These are phyloP conservation scores for Podila minutissima DNA, from an alignment of 192 early-diverging fungal genomes.

Conservation along the genomic window DNA sequence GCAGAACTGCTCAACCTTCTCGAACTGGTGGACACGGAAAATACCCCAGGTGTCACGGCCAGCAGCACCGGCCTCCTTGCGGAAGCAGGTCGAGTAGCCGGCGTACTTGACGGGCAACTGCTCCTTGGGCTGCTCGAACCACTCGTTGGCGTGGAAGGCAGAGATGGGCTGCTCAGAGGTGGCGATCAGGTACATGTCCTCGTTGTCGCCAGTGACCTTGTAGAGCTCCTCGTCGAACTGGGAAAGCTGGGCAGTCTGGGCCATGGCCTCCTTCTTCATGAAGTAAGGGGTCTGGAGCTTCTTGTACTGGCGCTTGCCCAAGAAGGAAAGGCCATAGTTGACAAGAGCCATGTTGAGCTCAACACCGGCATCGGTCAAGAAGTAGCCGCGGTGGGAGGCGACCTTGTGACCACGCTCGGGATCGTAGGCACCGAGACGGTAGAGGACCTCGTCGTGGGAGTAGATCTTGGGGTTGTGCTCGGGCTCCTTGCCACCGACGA, in stretches of 20 bases:
- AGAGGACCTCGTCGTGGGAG: slow-evolving; percentile 95
- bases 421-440: slow-evolving; percentile 91
- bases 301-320: slow-evolving; percentile 82
- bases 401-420: slow-evolving; percentile 89
- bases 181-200: slow-evolving; percentile 98
- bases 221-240: slow-evolving; percentile 99
- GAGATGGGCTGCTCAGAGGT: slow-evolving; percentile 99
- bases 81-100: slow-evolving; percentile 98
- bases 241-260: slow-evolving; percentile 96
- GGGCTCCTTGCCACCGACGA: slow-evolving; percentile 67
- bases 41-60: slow-evolving; percentile 99
- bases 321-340: slow-evolving; percentile 95
- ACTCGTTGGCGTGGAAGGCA: slow-evolving; percentile 95
- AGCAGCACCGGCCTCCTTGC: slow-evolving; percentile 98
- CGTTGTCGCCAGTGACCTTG: slow-evolving; percentile 84
- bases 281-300: slow-evolving; percentile 99
- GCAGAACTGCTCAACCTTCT: slow-evolving; percentile 99
- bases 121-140: slow-evolving; percentile 91
- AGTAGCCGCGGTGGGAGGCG: slow-evolving; percentile 99
- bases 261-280: slow-evolving; percentile 97
- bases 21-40: slow-evolving; percentile 99
- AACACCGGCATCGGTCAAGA: slow-evolving; percentile 93
- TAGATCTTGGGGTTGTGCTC: slow-evolving; percentile 68
- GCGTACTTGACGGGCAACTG: slow-evolving; percentile 96
- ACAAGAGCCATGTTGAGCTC: slow-evolving; percentile 97